Conservation (phyloP, 371 early-diverging fungal species). For the Mucor saturninus region DNA sequence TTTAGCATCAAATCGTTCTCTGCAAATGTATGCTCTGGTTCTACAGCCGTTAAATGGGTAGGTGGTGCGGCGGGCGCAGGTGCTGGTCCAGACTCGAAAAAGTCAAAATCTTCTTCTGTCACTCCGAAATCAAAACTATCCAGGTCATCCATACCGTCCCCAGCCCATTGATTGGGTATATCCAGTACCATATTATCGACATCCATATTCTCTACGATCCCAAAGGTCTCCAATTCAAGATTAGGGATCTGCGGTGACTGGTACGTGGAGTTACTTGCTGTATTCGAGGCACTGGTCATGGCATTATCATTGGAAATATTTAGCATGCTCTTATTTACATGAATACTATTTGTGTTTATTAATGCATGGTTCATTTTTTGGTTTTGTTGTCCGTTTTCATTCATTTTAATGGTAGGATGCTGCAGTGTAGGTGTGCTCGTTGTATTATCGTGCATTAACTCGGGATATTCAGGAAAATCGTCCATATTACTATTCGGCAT, state of each 20-base stretch:
- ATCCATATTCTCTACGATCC: constrained; percentile 23
- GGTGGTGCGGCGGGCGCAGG: constrained; percentile 1
- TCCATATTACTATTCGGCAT: constrained; percentile 13
- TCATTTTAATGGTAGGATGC: not conserved
- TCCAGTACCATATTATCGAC: constrained; percentile 34
- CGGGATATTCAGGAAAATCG: constrained; percentile 20
- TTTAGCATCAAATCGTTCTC: not conserved
- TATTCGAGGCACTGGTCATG: not conserved
- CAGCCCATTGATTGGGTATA: constrained; percentile 37
- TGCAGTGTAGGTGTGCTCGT: not conserved
- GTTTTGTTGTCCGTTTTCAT: not conserved
- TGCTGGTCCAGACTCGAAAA: constrained; percentile 31
- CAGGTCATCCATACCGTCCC: constrained; percentile 42
- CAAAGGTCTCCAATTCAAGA: constrained; percentile 25
- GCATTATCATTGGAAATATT: not conserved
- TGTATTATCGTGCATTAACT: not conserved
- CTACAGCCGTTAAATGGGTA: not conserved
- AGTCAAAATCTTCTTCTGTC: constrained; percentile 56
- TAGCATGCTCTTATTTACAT: not conserved
- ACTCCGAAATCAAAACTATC: constrained; percentile 52
- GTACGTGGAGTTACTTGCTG: constrained; percentile 8
- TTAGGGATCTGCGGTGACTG: constrained; percentile 27
- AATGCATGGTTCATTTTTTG: constrained; percentile 7
- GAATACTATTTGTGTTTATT: not conserved
- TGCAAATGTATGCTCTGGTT: not conserved